These are phyloP conservation scores for Saccharum officinarum DNA, from an alignment of 176 grass and related monocot genomes.

Conservation along the genomic window DNA sequence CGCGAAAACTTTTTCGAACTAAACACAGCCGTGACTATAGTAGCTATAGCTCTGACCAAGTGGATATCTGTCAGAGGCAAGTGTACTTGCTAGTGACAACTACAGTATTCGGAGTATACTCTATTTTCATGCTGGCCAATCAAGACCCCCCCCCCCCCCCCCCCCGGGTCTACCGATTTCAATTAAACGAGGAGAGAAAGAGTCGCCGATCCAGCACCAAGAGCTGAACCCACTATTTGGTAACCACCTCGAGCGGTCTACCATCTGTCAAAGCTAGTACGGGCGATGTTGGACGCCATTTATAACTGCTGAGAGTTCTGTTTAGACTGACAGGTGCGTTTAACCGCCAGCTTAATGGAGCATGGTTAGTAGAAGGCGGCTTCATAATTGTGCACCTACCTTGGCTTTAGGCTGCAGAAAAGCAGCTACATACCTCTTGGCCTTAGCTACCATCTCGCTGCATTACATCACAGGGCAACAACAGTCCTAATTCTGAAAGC, in stretches of 20 bases:
- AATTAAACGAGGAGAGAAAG: neutral
- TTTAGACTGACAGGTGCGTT: constrained; percentile 38
- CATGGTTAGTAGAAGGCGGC: constrained; percentile 1
- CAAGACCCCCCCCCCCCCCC: no score
- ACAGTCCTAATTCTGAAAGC: neutral
- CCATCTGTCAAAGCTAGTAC: constrained; percentile 18
- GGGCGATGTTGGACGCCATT: neutral
- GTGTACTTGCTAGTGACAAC: neutral
- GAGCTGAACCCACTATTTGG: neutral
- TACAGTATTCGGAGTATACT: no score
- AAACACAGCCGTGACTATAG: no score
- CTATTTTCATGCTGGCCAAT: neutral
- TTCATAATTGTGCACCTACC: constrained; percentile 43
- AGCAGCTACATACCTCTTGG: neutral
- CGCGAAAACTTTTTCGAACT: no score
- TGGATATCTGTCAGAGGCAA: neutral
- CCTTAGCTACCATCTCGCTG: neutral
- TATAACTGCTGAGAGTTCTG: constrained; percentile 13
- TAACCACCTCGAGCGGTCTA: neutral
- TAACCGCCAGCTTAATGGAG: constrained; percentile 39
- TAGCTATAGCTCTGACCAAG: neutral
- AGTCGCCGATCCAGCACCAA: neutral
- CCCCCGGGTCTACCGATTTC: neutral
- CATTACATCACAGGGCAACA: neutral
- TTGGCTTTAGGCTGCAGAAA: constrained; percentile 7